Evolutionary conservation across 2,329 filamentous ascomycete genomes (phyloP), one percentile per base, ranked within the genome.

Genomic region (Myrmaecium sp.): DNA sequence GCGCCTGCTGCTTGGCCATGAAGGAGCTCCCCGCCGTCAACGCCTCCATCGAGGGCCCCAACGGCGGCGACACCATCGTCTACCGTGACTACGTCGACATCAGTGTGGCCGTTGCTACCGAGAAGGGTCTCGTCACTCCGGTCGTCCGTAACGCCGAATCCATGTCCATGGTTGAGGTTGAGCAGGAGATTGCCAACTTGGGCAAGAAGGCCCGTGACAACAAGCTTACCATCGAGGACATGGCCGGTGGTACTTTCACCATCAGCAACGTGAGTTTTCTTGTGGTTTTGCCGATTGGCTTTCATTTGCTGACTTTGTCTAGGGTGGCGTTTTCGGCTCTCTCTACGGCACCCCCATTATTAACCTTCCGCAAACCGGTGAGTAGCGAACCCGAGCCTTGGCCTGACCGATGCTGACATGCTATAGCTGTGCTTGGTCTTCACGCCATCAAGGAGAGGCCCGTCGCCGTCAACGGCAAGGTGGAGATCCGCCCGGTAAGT

Each of bases 71-170:
- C 53, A 95, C 89, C 22, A 93, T 98, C 40, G 86, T 98, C 21
- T 98, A 95, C 65, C 71, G 84, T 32, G 89, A 98, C 53, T 98
- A 94, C 48, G 89, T 98, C 28, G 89, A 98, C 47, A 82, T 98
- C 49, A 93, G 82, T 46, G 83, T 98, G 33, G 89, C 89, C 26
- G 89, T 98, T 32, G 86, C 89, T 14, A 95, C 89, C 1, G 83
- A 94, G 55, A 95, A 95, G 64, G 89, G 89, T 23, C 69, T 98
- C 4, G 86, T 98, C 10, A 98, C 89, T 3, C 89, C 89, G 1
- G 83, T 98, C 26, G 84, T 98, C 19, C 78, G 89, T 45, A 95
- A 98, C 47, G 77, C 77, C 4, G 89, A 98, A 59, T 64, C 66
- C 11, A 64, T 94, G 67, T 81, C 93, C 45, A 65, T 98, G 54